Evolutionary conservation across 192 early-diverging fungal genomes (phyloP), one percentile per base, ranked within the genome.

Genomic region (Coemansia sp.): DNA sequence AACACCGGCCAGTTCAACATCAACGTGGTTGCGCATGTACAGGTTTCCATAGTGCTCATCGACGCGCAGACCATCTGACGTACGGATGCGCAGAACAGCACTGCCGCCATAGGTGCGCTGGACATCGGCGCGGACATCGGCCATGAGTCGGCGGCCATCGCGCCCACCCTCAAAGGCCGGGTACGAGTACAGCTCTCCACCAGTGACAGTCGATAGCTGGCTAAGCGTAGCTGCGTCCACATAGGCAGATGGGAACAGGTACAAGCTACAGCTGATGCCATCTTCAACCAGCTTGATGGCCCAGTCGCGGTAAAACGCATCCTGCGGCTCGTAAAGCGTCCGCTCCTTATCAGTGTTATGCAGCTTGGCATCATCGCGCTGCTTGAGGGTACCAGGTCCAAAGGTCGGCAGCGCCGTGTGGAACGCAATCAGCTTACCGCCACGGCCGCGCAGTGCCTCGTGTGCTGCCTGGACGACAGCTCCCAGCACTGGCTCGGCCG

Each of bases 31-130:
- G 63, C 89, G 90, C 91, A 96, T 95, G 69, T 87, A 90, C 76
- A 98, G 92, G 86, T 98, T 98, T 55, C 97, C 97, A 67, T 92
- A 91, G 67, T 98, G 91, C 53, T 98, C 93, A 4, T 87, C 80
- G 16, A 95, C 85, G 21, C 89, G 89, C 57, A 97, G 81, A 73
- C 95, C 96, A 37, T 94, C 92, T 2, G 97, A 99, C 38, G 88
- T 90, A 37, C 97, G 90, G 33, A 99, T 88, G 52, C 96, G 88
- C 78, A 98, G 70, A 21, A 98, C 84, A 0, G 87, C 94, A 71
- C 95, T 94, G 76, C 87, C 94, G 30, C 96, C 97, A 67, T 91
- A 96, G 42, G 89, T 86, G 67, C 95, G 89, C 55, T 86, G 75
- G 28, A 94, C 74, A 44, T 90, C 87, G 10, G 86, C 78, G 49